phyloP scores from a whole-genome alignment of 768 basidiomycete species.

The Tulasnella sp. region DNA sequence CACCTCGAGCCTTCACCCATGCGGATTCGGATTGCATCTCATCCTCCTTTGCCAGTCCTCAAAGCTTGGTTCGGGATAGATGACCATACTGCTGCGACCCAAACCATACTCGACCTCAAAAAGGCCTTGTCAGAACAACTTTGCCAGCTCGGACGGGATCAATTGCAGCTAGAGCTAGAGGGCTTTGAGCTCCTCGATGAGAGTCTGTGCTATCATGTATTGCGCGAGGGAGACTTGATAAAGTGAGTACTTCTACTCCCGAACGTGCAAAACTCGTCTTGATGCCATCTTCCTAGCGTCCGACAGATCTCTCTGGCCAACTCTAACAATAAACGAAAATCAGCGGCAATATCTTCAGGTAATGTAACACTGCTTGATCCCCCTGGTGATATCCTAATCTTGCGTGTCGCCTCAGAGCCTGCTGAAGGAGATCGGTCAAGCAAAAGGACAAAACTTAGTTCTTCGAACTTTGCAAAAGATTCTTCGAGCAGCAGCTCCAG shows the following conservation, averaged over 20 bases:
- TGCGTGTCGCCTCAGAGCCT: neutral
- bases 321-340: neutral
- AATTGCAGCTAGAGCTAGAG: constrained; percentile 24
- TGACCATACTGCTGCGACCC: neutral
- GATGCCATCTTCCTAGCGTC: neutral
- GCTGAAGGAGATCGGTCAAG: neutral
- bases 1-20: neutral
- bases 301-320: neutral
- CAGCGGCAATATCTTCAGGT: neutral
- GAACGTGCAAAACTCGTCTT: neutral
- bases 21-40: neutral
- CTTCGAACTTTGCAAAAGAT: neutral
- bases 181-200: constrained; percentile 32
- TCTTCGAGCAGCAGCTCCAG: neutral
- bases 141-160: neutral
- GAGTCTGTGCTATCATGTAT: neutral
- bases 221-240: constrained; percentile 26
- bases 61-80: constrained; percentile 3
- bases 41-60: neutral
- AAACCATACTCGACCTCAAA: neutral
- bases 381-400: neutral
- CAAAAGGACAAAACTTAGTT: neutral
- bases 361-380: neutral
- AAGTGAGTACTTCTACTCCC: neutral
- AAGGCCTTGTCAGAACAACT: neutral